phyloP scores from a whole-genome alignment of 2,329 filamentous ascomycete species.

The Aspergillus amoenus region DNA sequence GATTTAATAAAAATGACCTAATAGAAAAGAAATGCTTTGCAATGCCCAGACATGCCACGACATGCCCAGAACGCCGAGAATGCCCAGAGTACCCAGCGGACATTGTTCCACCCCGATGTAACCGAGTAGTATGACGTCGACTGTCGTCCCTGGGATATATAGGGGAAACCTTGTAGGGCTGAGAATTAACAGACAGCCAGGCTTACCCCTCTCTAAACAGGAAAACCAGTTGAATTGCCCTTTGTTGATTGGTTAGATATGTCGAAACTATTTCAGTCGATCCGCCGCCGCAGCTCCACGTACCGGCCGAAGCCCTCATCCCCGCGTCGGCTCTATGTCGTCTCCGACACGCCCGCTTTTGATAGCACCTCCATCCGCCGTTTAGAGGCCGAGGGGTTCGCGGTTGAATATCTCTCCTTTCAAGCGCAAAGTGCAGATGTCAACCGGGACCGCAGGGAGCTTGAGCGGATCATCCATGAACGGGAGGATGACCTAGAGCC shows the following conservation, averaged over 20 bases:
- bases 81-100: too few relatives aligned
- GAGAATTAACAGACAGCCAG: not conserved
- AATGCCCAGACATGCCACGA: not conserved
- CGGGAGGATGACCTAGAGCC: constrained; percentile 54
- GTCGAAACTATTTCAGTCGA: not conserved
- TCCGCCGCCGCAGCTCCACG: constrained; percentile 7
- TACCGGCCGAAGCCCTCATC: constrained; percentile 8
- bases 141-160: not conserved
- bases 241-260: not conserved
- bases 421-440: constrained; percentile 16
- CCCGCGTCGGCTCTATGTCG: constrained; percentile 29
- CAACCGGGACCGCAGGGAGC: constrained; percentile 51
- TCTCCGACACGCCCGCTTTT: constrained; percentile 42
- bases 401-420: constrained; percentile 55
- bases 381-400: constrained; percentile 60
- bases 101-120: not conserved
- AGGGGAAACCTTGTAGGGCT: not conserved
- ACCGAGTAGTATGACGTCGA: constrained; percentile 4
- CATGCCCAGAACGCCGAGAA: not conserved
- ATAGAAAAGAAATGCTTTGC: not conserved
- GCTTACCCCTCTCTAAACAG: too few relatives aligned
- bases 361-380: constrained; percentile 52
- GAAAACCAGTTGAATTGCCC: not conserved
- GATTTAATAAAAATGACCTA: not conserved
- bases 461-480: constrained; percentile 50